Conservation (phyloP, 441 rosid genomes). For the Pelargonium myrrhifolium region DNA sequence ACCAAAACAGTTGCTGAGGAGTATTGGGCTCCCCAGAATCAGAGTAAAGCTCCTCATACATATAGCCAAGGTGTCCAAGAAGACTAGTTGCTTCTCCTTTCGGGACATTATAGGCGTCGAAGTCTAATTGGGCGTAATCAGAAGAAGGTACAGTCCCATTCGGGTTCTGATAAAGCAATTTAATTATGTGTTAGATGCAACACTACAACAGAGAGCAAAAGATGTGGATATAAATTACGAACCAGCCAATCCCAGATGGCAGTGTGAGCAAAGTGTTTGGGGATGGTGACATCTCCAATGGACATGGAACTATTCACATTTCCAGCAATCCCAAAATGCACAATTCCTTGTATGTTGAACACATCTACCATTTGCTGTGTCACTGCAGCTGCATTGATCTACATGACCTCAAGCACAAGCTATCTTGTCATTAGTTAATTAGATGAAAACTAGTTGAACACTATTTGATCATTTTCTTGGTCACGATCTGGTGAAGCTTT, state of each 20-base stretch:
- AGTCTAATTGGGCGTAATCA: conserved; percentile 26
- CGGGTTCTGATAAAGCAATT: conserved; percentile 27
- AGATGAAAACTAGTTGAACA: too few relatives aligned
- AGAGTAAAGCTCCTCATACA: conserved; percentile 30
- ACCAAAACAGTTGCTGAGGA: conserved; percentile 31
- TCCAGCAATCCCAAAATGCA: conserved; percentile 56
- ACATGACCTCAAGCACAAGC: too few relatives aligned
- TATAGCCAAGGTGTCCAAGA: conserved; percentile 34
- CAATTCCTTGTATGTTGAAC: conserved; percentile 33
- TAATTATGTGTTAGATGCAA: too few relatives aligned
- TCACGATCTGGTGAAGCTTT: background rate
- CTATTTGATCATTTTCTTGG: background rate
- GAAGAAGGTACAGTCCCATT: conserved; percentile 15
- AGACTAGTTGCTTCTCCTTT: conserved; percentile 25
- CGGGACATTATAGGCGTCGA: conserved; percentile 34
- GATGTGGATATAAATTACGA: too few relatives aligned
- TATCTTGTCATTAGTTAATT: too few relatives aligned
- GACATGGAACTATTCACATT: conserved; percentile 39
- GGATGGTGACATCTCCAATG: conserved; percentile 52
- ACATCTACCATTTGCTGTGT: conserved; percentile 42
- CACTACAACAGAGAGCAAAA: too few relatives aligned
- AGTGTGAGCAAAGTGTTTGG: conserved; percentile 38
- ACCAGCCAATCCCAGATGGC: conserved; percentile 54
- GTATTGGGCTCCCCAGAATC: conserved; percentile 21
- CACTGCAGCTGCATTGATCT: conserved; percentile 2